A percentile compares a stretch with the other conserved stretches of the same genome.
phyloP scores from a whole-genome alignment of 1,284 basidiomycete species.

The Moniliophthora roreri region DNA sequence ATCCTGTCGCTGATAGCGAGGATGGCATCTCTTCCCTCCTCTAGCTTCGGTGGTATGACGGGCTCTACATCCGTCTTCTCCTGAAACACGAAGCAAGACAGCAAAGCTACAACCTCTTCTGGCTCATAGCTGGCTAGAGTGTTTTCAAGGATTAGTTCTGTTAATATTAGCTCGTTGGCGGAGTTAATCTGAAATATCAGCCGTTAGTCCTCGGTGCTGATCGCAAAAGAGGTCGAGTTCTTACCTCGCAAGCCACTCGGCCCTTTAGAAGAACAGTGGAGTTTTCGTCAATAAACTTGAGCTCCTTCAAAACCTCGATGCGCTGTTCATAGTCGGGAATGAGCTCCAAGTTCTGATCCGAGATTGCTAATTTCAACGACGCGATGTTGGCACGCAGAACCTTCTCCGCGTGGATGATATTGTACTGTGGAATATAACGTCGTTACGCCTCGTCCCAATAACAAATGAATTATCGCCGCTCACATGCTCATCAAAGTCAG shows the following conservation, averaged over 20 bases:
- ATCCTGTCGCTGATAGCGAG: constrained; percentile 83
- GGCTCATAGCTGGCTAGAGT: constrained; percentile 88
- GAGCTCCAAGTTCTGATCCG: constrained; percentile 95
- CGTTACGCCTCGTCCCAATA: not conserved
- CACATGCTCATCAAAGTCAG: constrained; percentile 29
- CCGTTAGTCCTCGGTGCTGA: not conserved
- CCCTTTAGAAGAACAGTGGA: constrained; percentile 96
- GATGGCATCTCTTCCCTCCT: constrained; percentile 81
- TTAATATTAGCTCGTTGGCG: constrained; percentile 92
- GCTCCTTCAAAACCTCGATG: constrained; percentile 86
- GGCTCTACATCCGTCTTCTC: constrained; percentile 94
- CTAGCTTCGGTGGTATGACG: constrained; percentile 72
- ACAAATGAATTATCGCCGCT: constrained; percentile 11
- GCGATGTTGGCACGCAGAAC: constrained; percentile 73
- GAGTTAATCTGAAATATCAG: constrained; percentile 81
- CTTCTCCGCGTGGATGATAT: constrained; percentile 73
- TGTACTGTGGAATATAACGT: constrained; percentile 56
- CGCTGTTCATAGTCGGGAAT: constrained; percentile 97
- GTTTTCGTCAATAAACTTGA: constrained; percentile 92
- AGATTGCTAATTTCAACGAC: constrained; percentile 76
- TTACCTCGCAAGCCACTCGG: constrained; percentile 94
- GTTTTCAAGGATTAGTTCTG: constrained; percentile 97
- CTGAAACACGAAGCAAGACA: constrained; percentile 97
- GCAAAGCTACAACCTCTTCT: constrained; percentile 95
- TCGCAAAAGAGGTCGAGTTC: constrained; percentile 2